A percentile compares a stretch with the other conserved stretches of the same genome.
Evolutionary conservation across 2,329 filamentous ascomycete species (phyloP).

Genomic region (Exophiala aquamarina): DNA sequence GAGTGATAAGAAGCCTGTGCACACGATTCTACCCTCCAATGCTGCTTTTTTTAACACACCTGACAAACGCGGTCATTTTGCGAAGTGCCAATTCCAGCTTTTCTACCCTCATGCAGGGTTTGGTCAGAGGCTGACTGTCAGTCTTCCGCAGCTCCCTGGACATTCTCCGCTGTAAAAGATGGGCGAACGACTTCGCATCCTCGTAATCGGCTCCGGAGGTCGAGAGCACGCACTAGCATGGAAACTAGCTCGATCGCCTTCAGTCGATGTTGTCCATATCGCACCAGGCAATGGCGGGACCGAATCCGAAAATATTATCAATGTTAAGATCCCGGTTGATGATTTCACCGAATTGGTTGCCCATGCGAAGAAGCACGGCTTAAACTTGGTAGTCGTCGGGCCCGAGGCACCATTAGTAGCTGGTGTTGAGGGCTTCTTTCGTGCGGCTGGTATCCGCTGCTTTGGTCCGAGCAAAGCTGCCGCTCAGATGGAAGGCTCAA

Average conservation of each 20-base stretch:
- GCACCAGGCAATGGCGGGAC: slow-evolving; percentile 86
- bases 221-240: slow-evolving; percentile 93
- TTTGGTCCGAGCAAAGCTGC: slow-evolving; percentile 86
- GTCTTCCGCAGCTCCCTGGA: not conserved
- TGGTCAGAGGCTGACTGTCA: not conserved
- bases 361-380: slow-evolving; percentile 68
- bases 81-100: not conserved
- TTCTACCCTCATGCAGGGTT: not conserved
- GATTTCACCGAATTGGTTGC: slow-evolving; percentile 76
- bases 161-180: not conserved
- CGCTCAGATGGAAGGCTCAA: slow-evolving; percentile 90
- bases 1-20: too few species aligned
- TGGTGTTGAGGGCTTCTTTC: slow-evolving; percentile 83
- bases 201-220: slow-evolving; percentile 90
- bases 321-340: slow-evolving; percentile 70
- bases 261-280: slow-evolving; percentile 70
- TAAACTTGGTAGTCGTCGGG: slow-evolving; percentile 85
- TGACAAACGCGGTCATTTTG: too few species aligned
- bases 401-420: slow-evolving; percentile 93
- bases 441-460: slow-evolving; percentile 69
- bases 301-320: slow-evolving; percentile 62
- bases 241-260: slow-evolving; percentile 82
- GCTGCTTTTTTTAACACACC: too few species aligned
- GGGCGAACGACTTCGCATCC: slow-evolving; percentile 61
- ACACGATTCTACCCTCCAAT: too few species aligned